A percentile compares a stretch with the other conserved stretches of the same genome.
These are phyloP conservation scores for Mallotus japonicus DNA, from an alignment of 441 rosid species.

Conservation along the genomic window DNA sequence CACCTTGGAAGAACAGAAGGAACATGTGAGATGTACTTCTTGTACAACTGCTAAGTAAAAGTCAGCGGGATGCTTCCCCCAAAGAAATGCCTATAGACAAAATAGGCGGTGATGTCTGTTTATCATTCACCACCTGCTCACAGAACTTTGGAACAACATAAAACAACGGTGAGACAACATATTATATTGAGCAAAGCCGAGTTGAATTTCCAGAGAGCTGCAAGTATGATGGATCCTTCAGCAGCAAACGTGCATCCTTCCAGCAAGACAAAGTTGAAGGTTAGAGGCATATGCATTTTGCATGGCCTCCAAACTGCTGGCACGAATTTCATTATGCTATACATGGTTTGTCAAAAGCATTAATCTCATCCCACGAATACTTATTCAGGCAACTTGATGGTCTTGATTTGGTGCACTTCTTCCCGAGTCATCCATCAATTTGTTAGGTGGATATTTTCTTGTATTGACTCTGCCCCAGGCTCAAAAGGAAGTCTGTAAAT, in stretches of 20 bases:
- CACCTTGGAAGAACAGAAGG: not conserved
- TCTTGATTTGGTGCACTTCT: constrained; percentile 1
- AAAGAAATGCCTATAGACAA: constrained; percentile 21
- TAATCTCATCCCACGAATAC: constrained; percentile 9
- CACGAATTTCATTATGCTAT: constrained; percentile 1
- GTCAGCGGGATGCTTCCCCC: constrained; percentile 11
- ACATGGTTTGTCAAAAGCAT: constrained; percentile 12
- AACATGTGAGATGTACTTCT: constrained; percentile 2
- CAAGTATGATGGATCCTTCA: constrained; percentile 14
- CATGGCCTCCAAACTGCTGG: constrained; percentile 21
- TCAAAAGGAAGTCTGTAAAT: constrained; percentile 61
- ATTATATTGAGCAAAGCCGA: constrained; percentile 18
- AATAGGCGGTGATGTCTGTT: not conserved
- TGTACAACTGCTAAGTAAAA: constrained; percentile 15
- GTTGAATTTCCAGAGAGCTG: constrained; percentile 17
- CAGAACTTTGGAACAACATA: constrained; percentile 8
- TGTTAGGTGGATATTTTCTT: constrained; percentile 41
- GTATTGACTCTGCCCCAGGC: constrained; percentile 49
- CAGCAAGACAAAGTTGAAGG: constrained; percentile 28
- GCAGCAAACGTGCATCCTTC: constrained; percentile 17
- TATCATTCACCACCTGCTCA: not conserved
- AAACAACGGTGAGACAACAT: constrained; percentile 11
- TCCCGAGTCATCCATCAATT: not conserved
- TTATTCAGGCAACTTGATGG: constrained; percentile 17
- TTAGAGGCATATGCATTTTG: constrained; percentile 14